A percentile compares a stretch with the other conserved stretches of the same genome.
These are phyloP conservation scores for Triticum urartu DNA, from an alignment of 176 grass and related monocot genomes.

Conservation along the genomic window DNA sequence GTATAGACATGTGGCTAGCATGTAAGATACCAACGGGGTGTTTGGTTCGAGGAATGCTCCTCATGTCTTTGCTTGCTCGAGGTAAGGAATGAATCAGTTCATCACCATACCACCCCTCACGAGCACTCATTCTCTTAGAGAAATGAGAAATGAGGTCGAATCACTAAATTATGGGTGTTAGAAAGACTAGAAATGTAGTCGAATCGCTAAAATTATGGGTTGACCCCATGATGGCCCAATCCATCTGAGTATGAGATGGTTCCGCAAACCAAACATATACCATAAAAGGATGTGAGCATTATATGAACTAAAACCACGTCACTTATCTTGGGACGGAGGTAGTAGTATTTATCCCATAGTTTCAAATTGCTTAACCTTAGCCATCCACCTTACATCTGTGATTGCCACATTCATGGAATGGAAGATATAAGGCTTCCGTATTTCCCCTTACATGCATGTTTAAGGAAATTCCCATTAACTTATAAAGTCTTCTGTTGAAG, in stretches of 20 bases:
- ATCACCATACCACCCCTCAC: constrained; percentile 4
- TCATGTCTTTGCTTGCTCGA: neutral
- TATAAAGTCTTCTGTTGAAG: neutral
- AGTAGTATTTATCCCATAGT: neutral
- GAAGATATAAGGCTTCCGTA: neutral
- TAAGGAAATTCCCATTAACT: constrained; percentile 18
- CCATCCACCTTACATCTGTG: neutral
- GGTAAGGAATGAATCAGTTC: neutral
- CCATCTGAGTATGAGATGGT: neutral
- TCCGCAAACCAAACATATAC: neutral
- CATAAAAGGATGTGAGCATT: neutral
- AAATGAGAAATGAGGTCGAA: neutral
- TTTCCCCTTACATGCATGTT: constrained; percentile 1
- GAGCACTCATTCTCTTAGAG: neutral
- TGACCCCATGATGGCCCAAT: neutral
- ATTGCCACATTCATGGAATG: neutral
- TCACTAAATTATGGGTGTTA: neutral
- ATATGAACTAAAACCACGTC: neutral
- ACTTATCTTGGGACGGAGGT: too few relatives aligned
- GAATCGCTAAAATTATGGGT: neutral
- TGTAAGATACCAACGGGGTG: neutral
- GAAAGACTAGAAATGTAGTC: neutral
- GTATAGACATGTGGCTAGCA: neutral
- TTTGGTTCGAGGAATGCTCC: constrained; percentile 1
- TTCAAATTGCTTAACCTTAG: neutral